Conservation (phyloP, 805 yeast species). For the Candida anglica region DNA sequence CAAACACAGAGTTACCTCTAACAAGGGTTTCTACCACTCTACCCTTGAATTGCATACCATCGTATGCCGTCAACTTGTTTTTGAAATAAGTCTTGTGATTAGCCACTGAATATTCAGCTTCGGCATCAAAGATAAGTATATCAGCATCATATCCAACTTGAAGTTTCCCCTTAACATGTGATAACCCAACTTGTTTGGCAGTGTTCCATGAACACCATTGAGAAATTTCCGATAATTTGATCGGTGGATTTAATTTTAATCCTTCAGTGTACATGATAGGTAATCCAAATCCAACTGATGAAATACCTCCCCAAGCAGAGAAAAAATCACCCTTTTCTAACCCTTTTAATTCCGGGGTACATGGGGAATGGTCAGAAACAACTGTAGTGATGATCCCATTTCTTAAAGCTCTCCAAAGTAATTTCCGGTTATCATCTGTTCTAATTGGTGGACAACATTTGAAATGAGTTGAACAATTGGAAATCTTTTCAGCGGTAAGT, state of each 20-base stretch:
- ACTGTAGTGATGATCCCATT: slow-evolving; percentile 71
- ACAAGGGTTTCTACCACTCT: slow-evolving; percentile 75
- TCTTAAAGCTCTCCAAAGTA: slow-evolving; percentile 75
- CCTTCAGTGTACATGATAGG: slow-evolving; percentile 80
- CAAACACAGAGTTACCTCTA: slow-evolving; percentile 70
- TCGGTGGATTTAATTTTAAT: slow-evolving; percentile 44
- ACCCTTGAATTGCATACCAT: slow-evolving; percentile 67
- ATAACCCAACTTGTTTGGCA: slow-evolving; percentile 78
- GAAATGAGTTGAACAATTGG: slow-evolving; percentile 74
- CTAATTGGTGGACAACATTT: slow-evolving; percentile 97
- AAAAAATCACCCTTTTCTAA: slow-evolving; percentile 82
- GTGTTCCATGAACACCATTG: slow-evolving; percentile 83
- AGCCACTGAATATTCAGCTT: slow-evolving; percentile 42
- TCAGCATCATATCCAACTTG: slow-evolving; percentile 84
- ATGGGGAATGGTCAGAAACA: slow-evolving; percentile 94
- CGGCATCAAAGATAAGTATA: slow-evolving; percentile 75
- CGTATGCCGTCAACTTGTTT: slow-evolving; percentile 85
- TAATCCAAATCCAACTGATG: slow-evolving; percentile 89
- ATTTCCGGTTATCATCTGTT: slow-evolving; percentile 61
- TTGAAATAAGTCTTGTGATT: slow-evolving; percentile 66
- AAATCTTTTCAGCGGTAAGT: slow-evolving; percentile 71
- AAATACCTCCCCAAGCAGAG: slow-evolving; percentile 94
- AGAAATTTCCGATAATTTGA: slow-evolving; percentile 58
- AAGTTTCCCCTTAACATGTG: slow-evolving; percentile 68
- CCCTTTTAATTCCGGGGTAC: slow-evolving; percentile 87